Conservation (phyloP, 2,329 filamentous ascomycete species). For the Sporothrix brunneoviolacea region DNA sequence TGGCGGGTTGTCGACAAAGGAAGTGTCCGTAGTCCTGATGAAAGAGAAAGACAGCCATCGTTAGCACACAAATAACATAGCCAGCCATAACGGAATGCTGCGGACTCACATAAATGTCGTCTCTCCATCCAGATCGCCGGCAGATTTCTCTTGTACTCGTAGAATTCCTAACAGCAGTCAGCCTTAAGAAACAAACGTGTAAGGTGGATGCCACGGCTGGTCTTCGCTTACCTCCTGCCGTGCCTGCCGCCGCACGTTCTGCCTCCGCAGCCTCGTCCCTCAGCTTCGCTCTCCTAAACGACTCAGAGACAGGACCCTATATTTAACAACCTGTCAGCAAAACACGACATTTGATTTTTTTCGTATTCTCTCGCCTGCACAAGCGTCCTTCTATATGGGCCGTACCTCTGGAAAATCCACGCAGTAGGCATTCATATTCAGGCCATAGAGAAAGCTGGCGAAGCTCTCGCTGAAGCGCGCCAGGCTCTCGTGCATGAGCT, state of each 20-base stretch:
- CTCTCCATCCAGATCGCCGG: conserved; percentile 49
- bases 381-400: no score
- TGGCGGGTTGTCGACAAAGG: conserved; percentile 79
- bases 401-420: conserved; percentile 96
- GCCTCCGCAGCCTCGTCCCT: conserved; percentile 37
- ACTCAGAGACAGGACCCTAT: conserved; percentile 75
- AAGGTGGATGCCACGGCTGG: no score
- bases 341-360: neutral
- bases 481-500: conserved; percentile 92
- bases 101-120: conserved; percentile 72
- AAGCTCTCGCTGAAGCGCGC: conserved; percentile 94
- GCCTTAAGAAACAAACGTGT: no score
- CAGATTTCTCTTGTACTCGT: conserved; percentile 23
- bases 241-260: neutral
- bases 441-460: conserved; percentile 85
- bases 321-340: neutral
- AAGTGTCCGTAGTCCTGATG: conserved; percentile 77
- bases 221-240: neutral
- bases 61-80: neutral
- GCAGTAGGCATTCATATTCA: conserved; percentile 99
- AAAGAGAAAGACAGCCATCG: conserved; percentile 18
- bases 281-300: conserved; percentile 63
- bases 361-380: neutral
- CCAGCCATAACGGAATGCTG: neutral
- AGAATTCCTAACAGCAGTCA: conserved; percentile 9